These are phyloP conservation scores for Exserohilum turcica DNA, from an alignment of 2,329 filamentous ascomycete genomes.

Conservation along the genomic window DNA sequence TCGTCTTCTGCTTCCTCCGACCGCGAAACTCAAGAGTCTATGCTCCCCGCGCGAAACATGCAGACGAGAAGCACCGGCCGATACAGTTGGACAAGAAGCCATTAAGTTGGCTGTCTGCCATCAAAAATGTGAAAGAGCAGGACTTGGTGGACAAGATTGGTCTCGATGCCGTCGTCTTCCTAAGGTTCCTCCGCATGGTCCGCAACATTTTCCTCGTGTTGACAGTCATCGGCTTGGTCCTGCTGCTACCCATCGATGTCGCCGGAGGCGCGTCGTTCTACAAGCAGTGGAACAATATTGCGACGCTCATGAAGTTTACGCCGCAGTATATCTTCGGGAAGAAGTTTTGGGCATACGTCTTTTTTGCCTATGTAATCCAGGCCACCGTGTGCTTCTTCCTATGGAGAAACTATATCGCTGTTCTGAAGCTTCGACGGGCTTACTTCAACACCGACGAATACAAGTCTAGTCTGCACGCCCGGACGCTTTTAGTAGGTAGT, in stretches of 20 bases:
- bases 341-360: conserved; percentile 64
- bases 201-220: conserved; percentile 85
- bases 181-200: conserved; percentile 86
- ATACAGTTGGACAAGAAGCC: conserved; percentile 83
- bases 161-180: conserved; percentile 86
- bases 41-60: conserved; percentile 90
- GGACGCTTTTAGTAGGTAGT: conserved; percentile 58
- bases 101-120: conserved; percentile 81
- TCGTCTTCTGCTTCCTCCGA: conserved; percentile 85
- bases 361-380: conserved; percentile 68
- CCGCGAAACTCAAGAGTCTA: conserved; percentile 92
- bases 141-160: conserved; percentile 82
- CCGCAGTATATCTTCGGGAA: conserved; percentile 59
- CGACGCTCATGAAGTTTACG: conserved; percentile 58
- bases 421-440: conserved; percentile 70
- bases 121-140: conserved; percentile 76
- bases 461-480: conserved; percentile 80
- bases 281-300: conserved; percentile 35
- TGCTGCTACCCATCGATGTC: conserved; percentile 82
- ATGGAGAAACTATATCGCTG: conserved; percentile 84
- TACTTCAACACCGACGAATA: conserved; percentile 90
- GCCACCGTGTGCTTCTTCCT: conserved; percentile 76
- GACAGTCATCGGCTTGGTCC: conserved; percentile 71
- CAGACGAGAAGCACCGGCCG: conserved; percentile 86
- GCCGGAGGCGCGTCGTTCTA: conserved; percentile 43